Evolutionary conservation across 805 yeast genomes (phyloP), one percentile per base, ranked within the genome.

Genomic region (Suhomyces tanzawaensis): DNA sequence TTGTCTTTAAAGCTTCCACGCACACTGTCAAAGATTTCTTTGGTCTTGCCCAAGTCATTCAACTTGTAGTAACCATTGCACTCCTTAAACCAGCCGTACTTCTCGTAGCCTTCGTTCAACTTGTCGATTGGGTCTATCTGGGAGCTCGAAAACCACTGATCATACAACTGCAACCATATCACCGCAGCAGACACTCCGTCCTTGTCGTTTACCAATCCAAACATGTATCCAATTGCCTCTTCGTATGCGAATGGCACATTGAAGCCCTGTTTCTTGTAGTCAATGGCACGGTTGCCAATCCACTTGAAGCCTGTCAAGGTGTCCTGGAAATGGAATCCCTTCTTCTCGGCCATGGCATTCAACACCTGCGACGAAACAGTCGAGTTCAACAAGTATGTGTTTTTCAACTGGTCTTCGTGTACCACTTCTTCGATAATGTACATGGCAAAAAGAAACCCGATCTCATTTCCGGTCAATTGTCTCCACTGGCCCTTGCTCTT

Each of bases 151-250:
- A 66, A 66, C 82, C 90, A 80, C 19, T 51, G 41, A 31, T 69
- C 64, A 42, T 77, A 78, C 60, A 89, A 72, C 58, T 85, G 95
- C 23, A 87, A 60, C 62, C 88, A 91, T 9, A 87, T 75, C 5
- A 72, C 61, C 3, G 88, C 76, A 0, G 98, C 96, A 18, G 87
- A 67, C 11, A 93, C 75, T 0, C 99, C 99, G 56, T 91, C 99
- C 60, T 91, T 91, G 58, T 91, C 99, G 58, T 85, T 88, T 29
- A 85, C 84, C 13, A 78, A 72, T 15, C 77, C 64, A 52, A 89
- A 87, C 97, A 91, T 87, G 64, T 79, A 91, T 1, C 99, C 99
- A 47, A 91, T 84, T 2, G 98, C 98, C 57, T 91, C 99, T 60
- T 91, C 99, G 57, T 75, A 91, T 0, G 86, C 97, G 66, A 91